These are phyloP conservation scores for Nemania bipapillata DNA, from an alignment of 2,329 filamentous ascomycete genomes.

Conservation along the genomic window DNA sequence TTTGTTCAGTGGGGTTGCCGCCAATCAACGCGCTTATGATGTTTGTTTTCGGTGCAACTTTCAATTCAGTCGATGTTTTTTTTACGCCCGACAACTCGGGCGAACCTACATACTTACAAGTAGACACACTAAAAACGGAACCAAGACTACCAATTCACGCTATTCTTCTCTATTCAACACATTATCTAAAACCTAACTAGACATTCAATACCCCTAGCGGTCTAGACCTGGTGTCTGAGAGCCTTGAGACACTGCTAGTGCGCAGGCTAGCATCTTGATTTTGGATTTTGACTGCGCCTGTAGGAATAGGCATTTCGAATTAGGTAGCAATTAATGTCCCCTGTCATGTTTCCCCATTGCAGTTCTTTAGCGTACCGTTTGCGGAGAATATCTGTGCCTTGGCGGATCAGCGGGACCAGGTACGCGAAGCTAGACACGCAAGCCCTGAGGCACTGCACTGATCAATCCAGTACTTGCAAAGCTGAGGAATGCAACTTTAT, in stretches of 20 bases:
- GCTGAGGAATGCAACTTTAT: conserved; percentile 6
- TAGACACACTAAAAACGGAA: neutral
- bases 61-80: neutral
- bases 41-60: conserved; percentile 11
- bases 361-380: neutral
- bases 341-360: neutral
- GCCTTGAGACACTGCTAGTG: neutral
- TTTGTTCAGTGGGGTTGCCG: conserved; percentile 46
- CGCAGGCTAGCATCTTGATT: neutral
- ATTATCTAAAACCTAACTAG: neutral
- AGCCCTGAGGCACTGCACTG: conserved; percentile 42
- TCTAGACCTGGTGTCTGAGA: neutral
- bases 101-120: no score
- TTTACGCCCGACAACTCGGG: no score
- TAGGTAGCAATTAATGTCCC: conserved; percentile 2
- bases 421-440: conserved; percentile 40
- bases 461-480: neutral
- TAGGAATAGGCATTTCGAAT: neutral
- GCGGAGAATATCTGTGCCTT: conserved; percentile 39
- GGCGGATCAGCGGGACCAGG: conserved; percentile 8
- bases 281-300: conserved; percentile 6
- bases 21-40: conserved; percentile 37
- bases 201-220: neutral
- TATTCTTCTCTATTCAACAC: neutral
- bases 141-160: neutral